Percentiles rank a stretch among this genome's conserved stretches.
Evolutionary conservation across 176 grass and related monocot species (phyloP).

Genomic region (Hyparrhenia diplandra): DNA sequence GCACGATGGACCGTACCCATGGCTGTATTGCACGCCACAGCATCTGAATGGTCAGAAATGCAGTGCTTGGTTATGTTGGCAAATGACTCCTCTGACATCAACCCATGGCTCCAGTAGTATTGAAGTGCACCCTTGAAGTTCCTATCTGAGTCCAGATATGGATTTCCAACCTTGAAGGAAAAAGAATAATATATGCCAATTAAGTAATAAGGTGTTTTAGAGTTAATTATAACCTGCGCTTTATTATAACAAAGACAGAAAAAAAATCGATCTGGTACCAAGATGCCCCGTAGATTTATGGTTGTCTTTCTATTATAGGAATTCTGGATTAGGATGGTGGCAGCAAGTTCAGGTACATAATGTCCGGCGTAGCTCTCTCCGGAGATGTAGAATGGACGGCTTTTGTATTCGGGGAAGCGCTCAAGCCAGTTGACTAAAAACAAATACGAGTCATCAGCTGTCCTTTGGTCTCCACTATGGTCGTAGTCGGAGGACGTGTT

Average conservation of each 20-base stretch:
- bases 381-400: conserved; percentile 44
- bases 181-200: too few species aligned
- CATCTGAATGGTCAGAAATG: neutral
- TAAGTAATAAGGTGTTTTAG: too few species aligned
- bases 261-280: neutral
- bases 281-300: conserved; percentile 40
- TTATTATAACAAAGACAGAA: too few species aligned
- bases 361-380: conserved; percentile 66
- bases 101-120: conserved; percentile 42
- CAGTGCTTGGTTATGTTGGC: conserved; percentile 39
- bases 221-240: neutral
- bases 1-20: neutral
- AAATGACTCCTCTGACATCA: conserved; percentile 31
- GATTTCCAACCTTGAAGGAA: conserved; percentile 49
- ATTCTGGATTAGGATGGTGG: conserved; percentile 37
- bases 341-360: conserved; percentile 38
- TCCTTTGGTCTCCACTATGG: conserved; percentile 28
- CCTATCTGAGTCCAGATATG: neutral
- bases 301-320: conserved; percentile 20
- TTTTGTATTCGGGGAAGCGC: conserved; percentile 46
- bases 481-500: conserved; percentile 35
- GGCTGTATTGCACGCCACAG: neutral
- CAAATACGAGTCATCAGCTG: conserved; percentile 27
- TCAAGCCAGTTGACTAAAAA: conserved; percentile 40
- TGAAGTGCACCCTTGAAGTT: neutral